Percentiles rank a stretch among this genome's conserved stretches.
phyloP scores from a whole-genome alignment of 1,284 basidiomycete genomes.

The Moesziomyces aphidis region DNA sequence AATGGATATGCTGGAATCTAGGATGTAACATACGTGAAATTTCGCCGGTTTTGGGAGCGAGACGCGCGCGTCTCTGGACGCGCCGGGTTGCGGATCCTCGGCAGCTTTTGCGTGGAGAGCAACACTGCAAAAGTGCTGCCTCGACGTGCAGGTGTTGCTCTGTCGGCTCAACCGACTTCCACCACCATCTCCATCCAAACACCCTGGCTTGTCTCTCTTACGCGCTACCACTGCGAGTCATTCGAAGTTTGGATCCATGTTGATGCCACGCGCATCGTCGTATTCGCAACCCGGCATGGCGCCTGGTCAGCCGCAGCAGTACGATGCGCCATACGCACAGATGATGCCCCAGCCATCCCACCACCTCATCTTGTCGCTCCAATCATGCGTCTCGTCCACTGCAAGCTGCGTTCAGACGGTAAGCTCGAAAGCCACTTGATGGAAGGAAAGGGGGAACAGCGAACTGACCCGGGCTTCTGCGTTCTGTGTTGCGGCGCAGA shows the following conservation, averaged over 20 bases:
- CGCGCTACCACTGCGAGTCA: not conserved
- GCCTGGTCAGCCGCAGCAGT: constrained; percentile 5
- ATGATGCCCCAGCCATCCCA: constrained; percentile 38
- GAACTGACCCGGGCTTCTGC: no score
- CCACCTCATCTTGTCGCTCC: constrained; percentile 35
- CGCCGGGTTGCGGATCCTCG: not conserved
- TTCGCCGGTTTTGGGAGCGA: no score
- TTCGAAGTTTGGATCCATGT: not conserved
- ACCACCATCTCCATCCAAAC: no score
- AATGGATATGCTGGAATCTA: no score
- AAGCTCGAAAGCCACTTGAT: no score
- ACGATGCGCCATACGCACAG: constrained; percentile 18
- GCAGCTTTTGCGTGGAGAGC: constrained; percentile 5
- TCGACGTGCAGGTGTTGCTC: constrained; percentile 14
- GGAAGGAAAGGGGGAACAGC: no score
- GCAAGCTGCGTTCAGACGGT: constrained; percentile 37
- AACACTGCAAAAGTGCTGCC: constrained; percentile 7
- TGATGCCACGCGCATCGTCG: not conserved
- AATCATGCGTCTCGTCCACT: constrained; percentile 33
- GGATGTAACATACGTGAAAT: no score
- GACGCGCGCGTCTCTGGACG: constrained; percentile 10
- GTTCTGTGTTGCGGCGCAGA: constrained; percentile 5
- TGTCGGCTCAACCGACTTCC: not conserved
- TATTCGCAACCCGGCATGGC: not conserved
- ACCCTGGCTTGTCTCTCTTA: no score